Conservation (phyloP, 768 basidiomycete genomes). For the Pleurotus salmoneostramineus region DNA sequence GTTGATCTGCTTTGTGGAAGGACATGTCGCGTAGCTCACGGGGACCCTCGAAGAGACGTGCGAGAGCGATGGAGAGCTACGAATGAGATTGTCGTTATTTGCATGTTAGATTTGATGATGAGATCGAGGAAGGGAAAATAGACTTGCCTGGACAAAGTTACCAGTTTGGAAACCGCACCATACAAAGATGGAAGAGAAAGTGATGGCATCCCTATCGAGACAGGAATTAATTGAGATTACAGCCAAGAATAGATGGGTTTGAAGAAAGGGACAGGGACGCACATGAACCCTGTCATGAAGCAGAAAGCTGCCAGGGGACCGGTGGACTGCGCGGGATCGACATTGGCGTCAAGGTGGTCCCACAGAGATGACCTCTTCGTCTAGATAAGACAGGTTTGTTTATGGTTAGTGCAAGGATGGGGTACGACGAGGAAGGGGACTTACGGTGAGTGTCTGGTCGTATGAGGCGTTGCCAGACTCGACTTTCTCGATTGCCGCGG, state of each 20-base stretch:
- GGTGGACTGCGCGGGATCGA: constrained; percentile 30
- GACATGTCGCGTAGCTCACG: constrained; percentile 42
- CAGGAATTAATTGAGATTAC: neutral
- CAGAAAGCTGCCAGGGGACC: constrained; percentile 45
- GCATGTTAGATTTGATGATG: neutral
- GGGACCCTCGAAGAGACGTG: constrained; percentile 65
- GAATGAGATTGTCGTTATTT: constrained; percentile 1
- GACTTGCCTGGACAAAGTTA: constrained; percentile 60
- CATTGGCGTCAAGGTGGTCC: constrained; percentile 16
- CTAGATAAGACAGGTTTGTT: neutral
- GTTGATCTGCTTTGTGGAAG: constrained; percentile 81
- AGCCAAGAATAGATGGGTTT: neutral
- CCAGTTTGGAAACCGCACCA: constrained; percentile 89
- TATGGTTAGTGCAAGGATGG: neutral
- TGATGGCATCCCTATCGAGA: constrained; percentile 54
- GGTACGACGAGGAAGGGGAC: neutral
- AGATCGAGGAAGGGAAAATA: neutral
- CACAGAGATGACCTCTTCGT: constrained; percentile 3
- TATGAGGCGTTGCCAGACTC: constrained; percentile 1
- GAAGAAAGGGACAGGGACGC: constrained; percentile 12
- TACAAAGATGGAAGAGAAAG: constrained; percentile 76
- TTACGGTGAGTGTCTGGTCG: neutral
- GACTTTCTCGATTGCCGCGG: constrained; percentile 6
- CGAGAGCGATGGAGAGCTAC: constrained; percentile 76
- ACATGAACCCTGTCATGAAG: constrained; percentile 62